phyloP scores from a whole-genome alignment of 805 yeast genomes.

The Metschnikowia proteae region DNA sequence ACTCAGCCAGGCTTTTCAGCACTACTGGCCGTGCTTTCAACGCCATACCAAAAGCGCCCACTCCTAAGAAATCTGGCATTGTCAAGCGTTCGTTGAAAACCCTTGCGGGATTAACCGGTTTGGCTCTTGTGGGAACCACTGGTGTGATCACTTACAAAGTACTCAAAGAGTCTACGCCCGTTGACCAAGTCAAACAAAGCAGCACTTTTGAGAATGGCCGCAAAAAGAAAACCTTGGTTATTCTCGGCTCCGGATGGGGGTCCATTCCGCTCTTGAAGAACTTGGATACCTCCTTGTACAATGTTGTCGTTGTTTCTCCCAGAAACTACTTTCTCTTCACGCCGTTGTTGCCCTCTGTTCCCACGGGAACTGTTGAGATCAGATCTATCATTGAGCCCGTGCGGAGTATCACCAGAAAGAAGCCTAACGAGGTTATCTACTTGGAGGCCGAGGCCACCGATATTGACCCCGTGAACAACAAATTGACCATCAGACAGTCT shows the following conservation, averaged over 20 bases:
- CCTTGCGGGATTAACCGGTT: slow-evolving; percentile 43
- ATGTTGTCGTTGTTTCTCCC: slow-evolving; percentile 88
- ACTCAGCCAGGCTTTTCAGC: slow-evolving; percentile 21
- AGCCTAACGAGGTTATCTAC: slow-evolving; percentile 73
- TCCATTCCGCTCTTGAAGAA: slow-evolving; percentile 78
- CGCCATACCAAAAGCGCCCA: slow-evolving; percentile 12
- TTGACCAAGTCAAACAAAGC: slow-evolving; percentile 58
- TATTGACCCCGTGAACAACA: slow-evolving; percentile 69
- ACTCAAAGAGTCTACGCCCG: slow-evolving; percentile 60
- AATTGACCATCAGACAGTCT: slow-evolving; percentile 59
- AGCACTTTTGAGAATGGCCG: slow-evolving; percentile 53
- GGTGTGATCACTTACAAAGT: slow-evolving; percentile 51
- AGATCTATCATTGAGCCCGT: slow-evolving; percentile 95
- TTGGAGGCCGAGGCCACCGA: slow-evolving; percentile 88
- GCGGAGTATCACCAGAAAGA: slow-evolving; percentile 76
- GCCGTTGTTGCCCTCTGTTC: slow-evolving; percentile 91
- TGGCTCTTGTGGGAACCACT: slow-evolving; percentile 53
- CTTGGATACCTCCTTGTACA: slow-evolving; percentile 81
- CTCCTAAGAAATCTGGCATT: slow-evolving; percentile 22
- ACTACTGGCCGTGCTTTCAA: slow-evolving; percentile 23
- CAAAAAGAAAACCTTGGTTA: slow-evolving; percentile 69
- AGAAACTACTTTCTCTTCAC: slow-evolving; percentile 94
- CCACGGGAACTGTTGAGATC: slow-evolving; percentile 86
- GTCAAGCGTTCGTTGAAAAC: slow-evolving; percentile 45
- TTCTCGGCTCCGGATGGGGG: slow-evolving; percentile 94